Percentiles rank a stretch among this genome's conserved stretches.
Evolutionary conservation across 2,329 filamentous ascomycete genomes (phyloP).

Genomic region (Graphiopsis chlorocephala): DNA sequence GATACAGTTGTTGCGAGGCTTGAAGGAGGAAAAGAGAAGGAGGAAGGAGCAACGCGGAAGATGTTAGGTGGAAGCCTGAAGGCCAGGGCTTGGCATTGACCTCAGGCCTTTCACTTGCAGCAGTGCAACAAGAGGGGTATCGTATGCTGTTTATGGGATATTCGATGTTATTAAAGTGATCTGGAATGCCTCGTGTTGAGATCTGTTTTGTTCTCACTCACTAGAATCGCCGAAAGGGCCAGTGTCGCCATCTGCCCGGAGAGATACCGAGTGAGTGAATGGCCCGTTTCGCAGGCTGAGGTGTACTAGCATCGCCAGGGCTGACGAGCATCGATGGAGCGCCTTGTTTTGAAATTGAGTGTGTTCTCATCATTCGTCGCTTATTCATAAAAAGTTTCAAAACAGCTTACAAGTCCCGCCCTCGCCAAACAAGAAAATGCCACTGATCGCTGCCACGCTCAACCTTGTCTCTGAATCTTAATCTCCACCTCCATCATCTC

Average conservation of each 20-base stretch:
- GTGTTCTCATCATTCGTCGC: neutral
- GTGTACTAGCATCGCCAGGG: too few species aligned
- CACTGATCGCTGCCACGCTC: neutral
- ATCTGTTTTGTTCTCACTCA: neutral
- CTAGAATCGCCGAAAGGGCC: neutral
- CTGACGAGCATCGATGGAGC: neutral
- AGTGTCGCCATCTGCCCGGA: too few species aligned
- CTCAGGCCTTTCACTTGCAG: neutral
- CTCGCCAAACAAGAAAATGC: neutral
- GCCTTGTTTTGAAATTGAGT: neutral
- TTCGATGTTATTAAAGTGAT: too few species aligned
- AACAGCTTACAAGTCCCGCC: neutral
- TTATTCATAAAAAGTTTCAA: neutral
- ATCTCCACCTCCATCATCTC: conserved; percentile 21
- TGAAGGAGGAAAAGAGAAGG: neutral
- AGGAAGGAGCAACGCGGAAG: neutral
- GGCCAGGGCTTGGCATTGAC: neutral
- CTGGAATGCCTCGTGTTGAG: neutral
- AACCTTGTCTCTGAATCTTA: neutral
- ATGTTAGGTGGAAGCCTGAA: neutral
- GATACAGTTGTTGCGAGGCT: neutral
- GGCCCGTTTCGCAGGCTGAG: too few species aligned
- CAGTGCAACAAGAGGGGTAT: neutral
- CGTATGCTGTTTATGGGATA: neutral
- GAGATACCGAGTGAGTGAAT: too few species aligned